phyloP scores from a whole-genome alignment of 2,329 filamentous ascomycete species.

The Clonostachys rosea region DNA sequence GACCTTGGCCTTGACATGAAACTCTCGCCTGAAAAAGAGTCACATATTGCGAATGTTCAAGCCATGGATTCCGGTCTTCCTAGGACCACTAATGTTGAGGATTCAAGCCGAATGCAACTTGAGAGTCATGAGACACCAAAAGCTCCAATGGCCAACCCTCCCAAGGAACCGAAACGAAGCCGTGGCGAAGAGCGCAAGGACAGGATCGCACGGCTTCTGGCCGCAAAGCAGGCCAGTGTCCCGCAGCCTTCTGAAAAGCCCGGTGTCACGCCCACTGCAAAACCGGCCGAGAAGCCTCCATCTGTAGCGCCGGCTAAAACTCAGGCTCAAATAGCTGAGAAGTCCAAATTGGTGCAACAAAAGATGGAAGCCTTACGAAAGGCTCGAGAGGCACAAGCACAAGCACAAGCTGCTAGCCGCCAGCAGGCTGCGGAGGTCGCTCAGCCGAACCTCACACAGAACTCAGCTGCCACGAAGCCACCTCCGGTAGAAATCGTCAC shows the following conservation, averaged over 20 bases:
- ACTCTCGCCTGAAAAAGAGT: too few relatives aligned
- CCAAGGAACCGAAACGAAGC: not conserved
- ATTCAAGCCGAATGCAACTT: too few relatives aligned
- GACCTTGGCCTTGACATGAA: conserved; percentile 55
- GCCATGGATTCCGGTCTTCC: too few relatives aligned
- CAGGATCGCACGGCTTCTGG: conserved; percentile 70
- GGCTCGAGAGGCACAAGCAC: conserved; percentile 37
- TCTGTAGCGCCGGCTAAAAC: conserved; percentile 10
- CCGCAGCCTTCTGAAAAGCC: conserved; percentile 6
- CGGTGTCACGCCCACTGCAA: too few relatives aligned
- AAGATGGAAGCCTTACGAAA: conserved; percentile 74
- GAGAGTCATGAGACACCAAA: not conserved
- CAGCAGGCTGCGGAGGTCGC: conserved; percentile 1
- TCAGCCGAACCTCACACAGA: conserved; percentile 1
- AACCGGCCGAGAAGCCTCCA: conserved; percentile 24
- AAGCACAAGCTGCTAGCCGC: conserved; percentile 1
- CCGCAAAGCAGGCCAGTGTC: conserved; percentile 62
- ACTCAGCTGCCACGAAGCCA: too few relatives aligned
- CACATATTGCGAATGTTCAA: too few relatives aligned
- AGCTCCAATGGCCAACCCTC: not conserved
- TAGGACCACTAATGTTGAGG: too few relatives aligned
- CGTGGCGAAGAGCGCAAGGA: conserved; percentile 64
- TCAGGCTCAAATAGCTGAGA: conserved; percentile 48
- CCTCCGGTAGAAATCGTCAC: not conserved
- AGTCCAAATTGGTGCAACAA: conserved; percentile 67